Base-by-base conservation (phyloP, 1,284 basidiomycete genomes). In the Cryptococcus sp. region DNA sequence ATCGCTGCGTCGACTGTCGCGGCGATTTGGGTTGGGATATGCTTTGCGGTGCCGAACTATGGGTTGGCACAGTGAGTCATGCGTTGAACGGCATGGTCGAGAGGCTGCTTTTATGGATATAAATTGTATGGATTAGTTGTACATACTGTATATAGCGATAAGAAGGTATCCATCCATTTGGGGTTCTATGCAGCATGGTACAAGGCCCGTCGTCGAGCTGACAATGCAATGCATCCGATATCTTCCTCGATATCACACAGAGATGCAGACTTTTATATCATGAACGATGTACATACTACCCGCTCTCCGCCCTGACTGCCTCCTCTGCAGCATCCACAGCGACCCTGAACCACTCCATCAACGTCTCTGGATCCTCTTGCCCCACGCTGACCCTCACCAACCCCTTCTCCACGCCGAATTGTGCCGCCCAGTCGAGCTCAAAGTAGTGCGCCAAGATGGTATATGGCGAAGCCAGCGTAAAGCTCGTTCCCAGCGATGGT, bases 401-500 rank as follows among this genome's bases (percentile, higher is more conserved):
- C 4, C 83, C 83, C 43, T 76, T 74, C 68, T 94, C 90, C 5
- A 98, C 90, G 16, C 90, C 94, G 69, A 82, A 92, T 53, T 77
- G 71, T 25, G 80, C 83, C 5, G 92, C 94, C 95, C 95, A 99
- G 28, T 87, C 87, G 49, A 97, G 74, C 73, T 99, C 95, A 3
- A 76, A 68, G 61, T 86, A 97, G 69, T 98, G 95, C 22, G 90
- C 95, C 21, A 99, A 77, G 53, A 98, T 84, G 3, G 90, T 86
- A 69, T 92, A 98, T 21, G 94, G 94, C 60, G 84, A 89, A 23
- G 88, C 90, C 14, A 95, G 79, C 1, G 94, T 97, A 71, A 97
- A 95, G 76, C 92, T 97, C 31, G 93, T 97, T 1, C 94, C 94
- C 19, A 97, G 79, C 63, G 85, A 87, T 0, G 94, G 95, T 1